Conservation (phyloP, 2,329 filamentous ascomycete genomes). For the Stagonosporopsis cucurbitacearum region DNA sequence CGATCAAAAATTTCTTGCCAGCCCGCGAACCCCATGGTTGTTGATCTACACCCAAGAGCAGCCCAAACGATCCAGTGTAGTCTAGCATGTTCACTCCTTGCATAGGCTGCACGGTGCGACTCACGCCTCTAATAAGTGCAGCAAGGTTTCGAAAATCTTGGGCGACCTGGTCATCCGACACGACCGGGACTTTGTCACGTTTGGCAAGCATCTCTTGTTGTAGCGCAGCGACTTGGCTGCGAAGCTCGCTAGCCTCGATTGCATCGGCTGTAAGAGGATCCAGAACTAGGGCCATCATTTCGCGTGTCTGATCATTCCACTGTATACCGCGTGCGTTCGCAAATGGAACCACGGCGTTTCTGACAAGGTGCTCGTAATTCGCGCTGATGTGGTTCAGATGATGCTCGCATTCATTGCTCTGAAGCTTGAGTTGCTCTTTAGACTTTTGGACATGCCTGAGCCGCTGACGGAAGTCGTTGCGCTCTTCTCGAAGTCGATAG, state of each 20-base stretch:
- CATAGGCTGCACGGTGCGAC: slow-evolving; percentile 6
- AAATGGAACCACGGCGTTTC: background rate
- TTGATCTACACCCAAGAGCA: background rate
- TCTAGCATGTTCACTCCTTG: too few relatives aligned
- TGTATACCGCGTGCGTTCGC: background rate
- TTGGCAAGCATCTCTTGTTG: slow-evolving; percentile 27
- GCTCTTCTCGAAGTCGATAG: background rate
- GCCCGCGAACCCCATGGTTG: background rate
- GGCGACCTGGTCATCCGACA: slow-evolving; percentile 24
- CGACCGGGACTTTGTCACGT: slow-evolving; percentile 19
- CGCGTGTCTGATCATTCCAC: background rate
- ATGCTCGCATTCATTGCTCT: too few relatives aligned
- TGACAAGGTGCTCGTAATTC: background rate
- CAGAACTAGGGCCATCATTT: background rate
- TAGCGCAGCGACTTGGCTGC: slow-evolving; percentile 7
- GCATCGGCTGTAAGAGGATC: background rate
- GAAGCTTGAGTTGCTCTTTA: too few relatives aligned
- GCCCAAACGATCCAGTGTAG: too few relatives aligned
- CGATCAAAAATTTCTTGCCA: background rate
- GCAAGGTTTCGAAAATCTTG: slow-evolving; percentile 21
- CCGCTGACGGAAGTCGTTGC: background rate
- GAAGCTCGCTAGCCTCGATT: background rate
- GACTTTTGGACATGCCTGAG: background rate
- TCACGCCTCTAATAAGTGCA: slow-evolving; percentile 23
- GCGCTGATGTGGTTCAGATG: background rate